These are phyloP conservation scores for Cryptosporidium baileyi DNA, from an alignment of 169 alveolate species.

Conservation along the genomic window DNA sequence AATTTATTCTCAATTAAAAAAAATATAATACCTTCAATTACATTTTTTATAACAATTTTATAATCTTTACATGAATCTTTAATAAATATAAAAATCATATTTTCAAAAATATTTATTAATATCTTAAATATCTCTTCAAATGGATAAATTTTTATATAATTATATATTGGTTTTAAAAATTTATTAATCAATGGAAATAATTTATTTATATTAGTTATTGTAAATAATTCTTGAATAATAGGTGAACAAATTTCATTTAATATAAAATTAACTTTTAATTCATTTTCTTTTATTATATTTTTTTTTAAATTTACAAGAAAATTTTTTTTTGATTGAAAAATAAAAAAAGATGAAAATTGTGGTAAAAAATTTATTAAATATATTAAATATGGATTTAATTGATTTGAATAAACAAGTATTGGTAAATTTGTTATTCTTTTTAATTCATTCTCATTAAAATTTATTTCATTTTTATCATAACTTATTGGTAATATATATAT, in stretches of 20 bases:
- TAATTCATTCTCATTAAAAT: background rate
- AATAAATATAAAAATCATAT: background rate
- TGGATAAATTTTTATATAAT: constrained; percentile 7
- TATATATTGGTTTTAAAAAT: background rate
- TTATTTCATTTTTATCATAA: background rate
- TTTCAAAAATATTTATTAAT: constrained; percentile 14
- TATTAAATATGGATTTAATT: background rate
- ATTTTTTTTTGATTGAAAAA: background rate
- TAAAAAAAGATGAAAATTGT: constrained; percentile 13
- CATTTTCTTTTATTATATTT: background rate
- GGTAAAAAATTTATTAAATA: constrained; percentile 20
- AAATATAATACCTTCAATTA: background rate
- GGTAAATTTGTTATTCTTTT: background rate
- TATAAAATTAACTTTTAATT: background rate
- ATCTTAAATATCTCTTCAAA: background rate
- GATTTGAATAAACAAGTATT: constrained; percentile 12
- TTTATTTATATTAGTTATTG: background rate
- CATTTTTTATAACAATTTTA: background rate
- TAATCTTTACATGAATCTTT: constrained; percentile 28
- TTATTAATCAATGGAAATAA: background rate
- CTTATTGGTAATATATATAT: constrained; percentile 9
- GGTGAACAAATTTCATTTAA: constrained; percentile 4
- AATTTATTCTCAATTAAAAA: background rate
- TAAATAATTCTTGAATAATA: background rate
- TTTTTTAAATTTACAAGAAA: background rate